These are phyloP conservation scores for Blastobotrys indianensis DNA, from an alignment of 1,139 yeast genomes.

Conservation along the genomic window DNA sequence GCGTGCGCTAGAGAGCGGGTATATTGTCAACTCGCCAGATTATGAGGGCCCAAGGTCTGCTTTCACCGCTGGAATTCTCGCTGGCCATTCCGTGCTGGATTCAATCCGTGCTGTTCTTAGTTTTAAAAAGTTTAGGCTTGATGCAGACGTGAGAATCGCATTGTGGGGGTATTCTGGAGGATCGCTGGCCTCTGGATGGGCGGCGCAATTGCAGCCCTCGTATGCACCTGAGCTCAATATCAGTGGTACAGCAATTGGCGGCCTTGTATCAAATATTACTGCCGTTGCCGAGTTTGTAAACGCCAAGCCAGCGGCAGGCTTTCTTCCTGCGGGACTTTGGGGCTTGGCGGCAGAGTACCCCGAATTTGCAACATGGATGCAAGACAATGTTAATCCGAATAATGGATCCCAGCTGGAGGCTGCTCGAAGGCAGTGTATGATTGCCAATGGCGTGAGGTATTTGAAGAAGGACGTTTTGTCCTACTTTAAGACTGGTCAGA, in stretches of 20 bases:
- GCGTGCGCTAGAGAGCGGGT: slow-evolving; percentile 17
- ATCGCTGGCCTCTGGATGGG: slow-evolving; percentile 31
- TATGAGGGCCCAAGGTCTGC: slow-evolving; percentile 22
- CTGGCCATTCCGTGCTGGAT: slow-evolving; percentile 24
- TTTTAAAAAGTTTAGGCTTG: slow-evolving; percentile 12
- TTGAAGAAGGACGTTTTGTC: slow-evolving; percentile 15
- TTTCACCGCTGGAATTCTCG: slow-evolving; percentile 21
- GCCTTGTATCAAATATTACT: slow-evolving; percentile 24
- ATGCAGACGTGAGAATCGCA: slow-evolving; percentile 17
- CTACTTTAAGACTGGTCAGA: slow-evolving; percentile 21
- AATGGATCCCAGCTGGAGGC: slow-evolving; percentile 11
- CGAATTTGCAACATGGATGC: slow-evolving; percentile 14
- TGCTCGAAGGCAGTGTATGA: slow-evolving; percentile 18
- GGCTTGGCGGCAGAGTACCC: slow-evolving; percentile 31
- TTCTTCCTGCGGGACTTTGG: slow-evolving; percentile 27
- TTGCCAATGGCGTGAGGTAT: slow-evolving; percentile 7
- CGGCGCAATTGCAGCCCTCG: slow-evolving; percentile 26
- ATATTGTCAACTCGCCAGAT: slow-evolving; percentile 21
- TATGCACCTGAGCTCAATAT: slow-evolving; percentile 30
- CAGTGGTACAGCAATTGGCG: slow-evolving; percentile 28
- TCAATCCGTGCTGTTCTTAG: slow-evolving; percentile 20
- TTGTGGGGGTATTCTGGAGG: slow-evolving; percentile 32
- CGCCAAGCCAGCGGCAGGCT: slow-evolving; percentile 23
- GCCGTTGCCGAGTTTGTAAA: slow-evolving; percentile 19
- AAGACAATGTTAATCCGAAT: slow-evolving; percentile 11